phyloP scores from a whole-genome alignment of 2,329 filamentous ascomycete species.

The Xylaria sp. region DNA sequence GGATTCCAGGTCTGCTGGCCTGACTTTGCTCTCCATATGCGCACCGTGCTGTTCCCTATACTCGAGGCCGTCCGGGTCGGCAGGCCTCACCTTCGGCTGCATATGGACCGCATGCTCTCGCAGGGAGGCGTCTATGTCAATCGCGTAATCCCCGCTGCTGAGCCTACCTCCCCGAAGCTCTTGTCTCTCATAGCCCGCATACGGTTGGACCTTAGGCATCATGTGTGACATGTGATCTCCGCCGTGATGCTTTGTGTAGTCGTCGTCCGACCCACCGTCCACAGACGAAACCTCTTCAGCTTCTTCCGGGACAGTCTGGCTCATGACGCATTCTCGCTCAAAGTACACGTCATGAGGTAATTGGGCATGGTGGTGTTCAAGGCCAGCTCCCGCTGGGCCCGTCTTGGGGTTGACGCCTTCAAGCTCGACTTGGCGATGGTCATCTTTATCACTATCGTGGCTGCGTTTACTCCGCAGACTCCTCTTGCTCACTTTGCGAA shows the following conservation, averaged over 20 bases:
- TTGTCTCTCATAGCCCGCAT: conserved; percentile 17
- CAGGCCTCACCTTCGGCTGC: conserved; percentile 14
- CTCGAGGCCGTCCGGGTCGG: conserved; percentile 7
- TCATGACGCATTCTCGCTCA: conserved; percentile 43
- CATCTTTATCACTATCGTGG: conserved; percentile 36
- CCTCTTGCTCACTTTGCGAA: conserved; percentile 40
- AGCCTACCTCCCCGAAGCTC: not conserved
- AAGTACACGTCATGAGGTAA: conserved; percentile 26
- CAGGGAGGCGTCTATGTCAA: conserved; percentile 13
- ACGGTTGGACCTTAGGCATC: conserved; percentile 25
- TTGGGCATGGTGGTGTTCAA: conserved; percentile 25
- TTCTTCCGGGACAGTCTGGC: conserved; percentile 43
- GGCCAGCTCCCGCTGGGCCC: conserved; percentile 20
- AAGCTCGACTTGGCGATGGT: conserved; percentile 17
- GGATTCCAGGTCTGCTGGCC: conserved; percentile 1
- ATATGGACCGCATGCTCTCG: conserved; percentile 6
- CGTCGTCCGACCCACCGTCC: conserved; percentile 20
- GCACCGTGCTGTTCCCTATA: conserved; percentile 13
- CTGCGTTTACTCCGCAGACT: conserved; percentile 36
- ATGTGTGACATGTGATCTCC: conserved; percentile 27
- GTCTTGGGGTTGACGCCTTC: conserved; percentile 18
- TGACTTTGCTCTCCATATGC: conserved; percentile 10
- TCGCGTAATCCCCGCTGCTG: conserved; percentile 17
- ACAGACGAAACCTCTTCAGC: conserved; percentile 29
- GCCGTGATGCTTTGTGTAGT: conserved; percentile 14